A percentile compares a stretch with the other conserved stretches of the same genome.
Evolutionary conservation across 306 rosid genomes (phyloP).

Genomic region (Alnus glutinosa): DNA sequence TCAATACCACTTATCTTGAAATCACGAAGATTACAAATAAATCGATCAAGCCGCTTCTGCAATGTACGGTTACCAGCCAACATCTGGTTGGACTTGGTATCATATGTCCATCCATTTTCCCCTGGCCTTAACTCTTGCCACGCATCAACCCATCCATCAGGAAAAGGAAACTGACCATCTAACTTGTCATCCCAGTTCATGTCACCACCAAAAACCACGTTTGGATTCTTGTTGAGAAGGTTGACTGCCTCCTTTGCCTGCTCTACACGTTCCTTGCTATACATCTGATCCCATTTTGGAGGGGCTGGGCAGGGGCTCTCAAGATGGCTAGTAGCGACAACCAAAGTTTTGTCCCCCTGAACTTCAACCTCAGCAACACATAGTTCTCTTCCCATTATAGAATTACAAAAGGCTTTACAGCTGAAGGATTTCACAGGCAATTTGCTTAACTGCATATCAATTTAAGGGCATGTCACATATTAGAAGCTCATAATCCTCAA

Average conservation of each 20-base stretch:
- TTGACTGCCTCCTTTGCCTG: conserved; percentile 74
- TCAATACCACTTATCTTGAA: conserved; percentile 61
- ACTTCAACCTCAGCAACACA: conserved; percentile 75
- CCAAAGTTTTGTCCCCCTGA: conserved; percentile 46
- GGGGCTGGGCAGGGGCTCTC: conserved; percentile 93
- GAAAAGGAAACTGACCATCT: conserved; percentile 76
- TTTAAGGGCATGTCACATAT: not conserved
- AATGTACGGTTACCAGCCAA: conserved; percentile 65
- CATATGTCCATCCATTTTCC: conserved; percentile 88
- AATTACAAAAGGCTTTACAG: conserved; percentile 57
- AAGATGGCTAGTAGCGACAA: conserved; percentile 90
- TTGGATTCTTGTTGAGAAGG: conserved; percentile 57
- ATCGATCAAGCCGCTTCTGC: conserved; percentile 78
- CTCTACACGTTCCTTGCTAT: conserved; percentile 79
- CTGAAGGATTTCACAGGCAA: conserved; percentile 68
- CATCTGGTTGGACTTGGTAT: conserved; percentile 91
- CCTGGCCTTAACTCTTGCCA: conserved; percentile 66
- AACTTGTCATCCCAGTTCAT: conserved; percentile 95
- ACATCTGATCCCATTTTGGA: conserved; percentile 95
- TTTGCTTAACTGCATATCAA: conserved; percentile 70
- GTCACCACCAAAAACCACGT: conserved; percentile 87
- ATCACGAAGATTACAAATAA: conserved; percentile 61
- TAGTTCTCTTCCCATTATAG: conserved; percentile 87
- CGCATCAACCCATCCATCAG: conserved; percentile 76
- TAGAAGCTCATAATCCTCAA: not conserved